These are phyloP conservation scores for Elongisporangium prolatum DNA, from an alignment of 352 stramenopile genomes.

Conservation along the genomic window DNA sequence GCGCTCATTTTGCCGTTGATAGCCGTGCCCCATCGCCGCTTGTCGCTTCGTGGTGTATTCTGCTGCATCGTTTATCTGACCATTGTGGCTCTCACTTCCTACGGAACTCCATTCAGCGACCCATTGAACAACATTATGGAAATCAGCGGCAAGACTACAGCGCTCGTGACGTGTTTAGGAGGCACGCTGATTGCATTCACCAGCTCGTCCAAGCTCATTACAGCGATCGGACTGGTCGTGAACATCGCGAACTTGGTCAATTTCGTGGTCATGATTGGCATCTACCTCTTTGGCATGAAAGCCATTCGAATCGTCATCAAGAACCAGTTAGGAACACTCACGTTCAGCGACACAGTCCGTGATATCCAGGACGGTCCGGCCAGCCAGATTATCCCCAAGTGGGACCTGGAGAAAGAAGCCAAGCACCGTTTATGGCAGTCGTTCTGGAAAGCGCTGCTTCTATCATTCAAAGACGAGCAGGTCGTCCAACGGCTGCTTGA, in stretches of 20 bases:
- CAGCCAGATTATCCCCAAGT: constrained; percentile 19
- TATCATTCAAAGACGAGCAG: constrained; percentile 15
- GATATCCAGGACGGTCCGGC: constrained; percentile 24
- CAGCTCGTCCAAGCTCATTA: constrained; percentile 7
- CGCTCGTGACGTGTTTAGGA: constrained; percentile 28
- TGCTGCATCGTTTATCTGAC: constrained; percentile 21
- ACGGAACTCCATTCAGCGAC: constrained; percentile 39
- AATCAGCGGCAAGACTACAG: constrained; percentile 30
- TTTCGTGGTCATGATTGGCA: constrained; percentile 28
- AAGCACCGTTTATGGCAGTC: constrained; percentile 50
- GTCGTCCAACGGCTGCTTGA: constrained; percentile 21
- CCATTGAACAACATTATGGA: constrained; percentile 48
- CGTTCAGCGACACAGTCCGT: constrained; percentile 40
- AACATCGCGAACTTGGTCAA: constrained; percentile 42
- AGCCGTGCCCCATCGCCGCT: constrained; percentile 9
- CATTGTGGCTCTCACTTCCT: constrained; percentile 28
- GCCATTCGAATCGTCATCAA: constrained; percentile 27
- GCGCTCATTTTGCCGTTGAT: constrained; percentile 31
- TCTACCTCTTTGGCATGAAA: constrained; percentile 32
- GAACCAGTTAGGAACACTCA: constrained; percentile 32
- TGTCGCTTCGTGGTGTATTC: constrained; percentile 12
- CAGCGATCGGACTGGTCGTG: constrained; percentile 26
- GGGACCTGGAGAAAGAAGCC: constrained; percentile 36
- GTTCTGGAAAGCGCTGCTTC: constrained; percentile 37
- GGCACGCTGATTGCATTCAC: constrained; percentile 20